Conservation (phyloP, 371 early-diverging fungal genomes). For the Lichtheimia ornata region DNA sequence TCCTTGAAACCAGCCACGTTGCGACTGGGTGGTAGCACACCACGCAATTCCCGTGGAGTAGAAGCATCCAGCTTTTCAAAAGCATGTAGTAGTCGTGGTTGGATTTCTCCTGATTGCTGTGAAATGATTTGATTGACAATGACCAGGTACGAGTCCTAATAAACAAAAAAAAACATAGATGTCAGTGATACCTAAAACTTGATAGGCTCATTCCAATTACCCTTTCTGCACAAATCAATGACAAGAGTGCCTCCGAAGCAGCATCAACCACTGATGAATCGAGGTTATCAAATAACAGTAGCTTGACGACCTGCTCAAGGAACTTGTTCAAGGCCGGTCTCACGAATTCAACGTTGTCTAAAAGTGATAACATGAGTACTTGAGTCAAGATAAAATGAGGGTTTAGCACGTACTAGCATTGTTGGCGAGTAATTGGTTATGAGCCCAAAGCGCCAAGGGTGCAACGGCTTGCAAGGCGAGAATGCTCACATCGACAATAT, state of each 20-base stretch:
- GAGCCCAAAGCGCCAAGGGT: conserved; percentile 57
- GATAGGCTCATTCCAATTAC: conserved; percentile 20
- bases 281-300: conserved; percentile 61
- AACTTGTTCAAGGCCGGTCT: conserved; percentile 56
- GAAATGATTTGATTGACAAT: conserved; percentile 54
- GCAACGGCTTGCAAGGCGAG: conserved; percentile 65
- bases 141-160: conserved; percentile 31
- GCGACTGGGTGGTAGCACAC: conserved; percentile 20
- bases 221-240: conserved; percentile 54
- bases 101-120: conserved; percentile 50
- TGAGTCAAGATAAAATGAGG: not conserved
- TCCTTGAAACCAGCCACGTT: conserved; percentile 44
- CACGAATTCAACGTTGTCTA: conserved; percentile 28
- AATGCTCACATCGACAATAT: conserved; percentile 62
- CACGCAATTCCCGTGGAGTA: conserved; percentile 29
- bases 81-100: conserved; percentile 48
- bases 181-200: not conserved
- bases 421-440: conserved; percentile 32
- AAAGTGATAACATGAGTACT: not conserved
- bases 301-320: conserved; percentile 52
- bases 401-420: conserved; percentile 6
- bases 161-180: not conserved
- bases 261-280: conserved; percentile 61
- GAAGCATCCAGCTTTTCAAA: conserved; percentile 48
- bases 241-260: conserved; percentile 62